These are phyloP conservation scores for Colletotrichum horii DNA, from an alignment of 2,329 filamentous ascomycete genomes.

Conservation along the genomic window DNA sequence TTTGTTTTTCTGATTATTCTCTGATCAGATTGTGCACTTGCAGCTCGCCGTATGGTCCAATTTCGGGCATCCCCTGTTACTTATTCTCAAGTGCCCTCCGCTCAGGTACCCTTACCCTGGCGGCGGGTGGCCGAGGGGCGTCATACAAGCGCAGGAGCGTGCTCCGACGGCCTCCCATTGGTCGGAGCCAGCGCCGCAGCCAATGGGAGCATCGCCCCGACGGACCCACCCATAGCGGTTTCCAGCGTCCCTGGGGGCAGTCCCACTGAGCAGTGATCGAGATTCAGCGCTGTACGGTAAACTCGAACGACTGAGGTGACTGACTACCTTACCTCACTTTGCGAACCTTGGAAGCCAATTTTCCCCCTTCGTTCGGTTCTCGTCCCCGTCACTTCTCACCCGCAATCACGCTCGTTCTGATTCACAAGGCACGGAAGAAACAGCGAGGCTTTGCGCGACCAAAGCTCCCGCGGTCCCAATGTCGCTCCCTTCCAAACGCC, in stretches of 20 bases:
- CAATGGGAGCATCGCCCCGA: not conserved
- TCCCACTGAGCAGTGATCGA: slow-evolving; percentile 5
- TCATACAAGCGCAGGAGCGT: not conserved
- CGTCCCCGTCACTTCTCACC: not conserved
- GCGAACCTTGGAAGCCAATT: not conserved
- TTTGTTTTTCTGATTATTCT: not conserved
- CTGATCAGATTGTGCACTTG: not conserved
- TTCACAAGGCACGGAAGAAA: not conserved
- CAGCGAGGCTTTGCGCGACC: not conserved
- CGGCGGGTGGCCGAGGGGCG: not conserved
- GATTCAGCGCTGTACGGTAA: not conserved
- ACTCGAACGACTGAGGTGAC: not conserved
- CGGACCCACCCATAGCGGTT: not conserved
- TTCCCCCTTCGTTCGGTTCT: not conserved
- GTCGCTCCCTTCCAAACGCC: slow-evolving; percentile 16
- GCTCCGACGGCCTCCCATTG: slow-evolving; percentile 17
- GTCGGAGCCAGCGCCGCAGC: not conserved
- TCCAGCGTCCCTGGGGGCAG: not conserved
- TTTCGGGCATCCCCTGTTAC: not conserved
- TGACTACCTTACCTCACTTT: not conserved
- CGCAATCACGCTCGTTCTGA: not conserved
- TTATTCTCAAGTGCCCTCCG: too few species aligned
- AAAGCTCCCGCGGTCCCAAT: not conserved
- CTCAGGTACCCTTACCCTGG: not conserved
- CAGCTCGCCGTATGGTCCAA: not conserved